Evolutionary conservation across 73 alveolate genomes (phyloP).

Genomic region (Paramecium caudatum): DNA sequence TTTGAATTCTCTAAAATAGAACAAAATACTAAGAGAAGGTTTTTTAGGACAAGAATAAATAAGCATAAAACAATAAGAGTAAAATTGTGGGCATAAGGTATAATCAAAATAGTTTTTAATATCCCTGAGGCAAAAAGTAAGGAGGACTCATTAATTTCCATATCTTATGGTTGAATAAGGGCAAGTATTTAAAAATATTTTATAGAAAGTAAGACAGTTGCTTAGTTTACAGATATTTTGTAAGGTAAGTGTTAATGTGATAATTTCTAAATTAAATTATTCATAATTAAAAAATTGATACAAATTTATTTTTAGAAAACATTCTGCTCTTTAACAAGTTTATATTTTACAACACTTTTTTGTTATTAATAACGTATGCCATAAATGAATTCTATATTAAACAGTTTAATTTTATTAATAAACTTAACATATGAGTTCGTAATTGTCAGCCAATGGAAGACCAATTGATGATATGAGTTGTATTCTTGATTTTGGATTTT

Average conservation of each 20-base stretch:
- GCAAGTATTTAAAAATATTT: constrained; percentile 20
- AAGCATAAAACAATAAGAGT: not conserved
- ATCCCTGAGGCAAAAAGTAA: not conserved
- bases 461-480: constrained; percentile 42
- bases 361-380: not conserved
- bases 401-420: not conserved
- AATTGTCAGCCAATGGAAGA: not conserved
- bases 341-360: not conserved
- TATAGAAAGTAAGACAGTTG: not conserved
- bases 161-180: not conserved
- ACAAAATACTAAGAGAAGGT: not conserved
- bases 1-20: not conserved
- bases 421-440: not conserved
- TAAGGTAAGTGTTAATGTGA: not conserved
- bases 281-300: constrained; percentile 13
- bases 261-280: not conserved
- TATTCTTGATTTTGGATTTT: not conserved
- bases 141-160: not conserved
- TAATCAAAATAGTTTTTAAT: not conserved
- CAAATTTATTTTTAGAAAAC: too few relatives aligned
- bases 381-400: not conserved
- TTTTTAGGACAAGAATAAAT: not conserved
- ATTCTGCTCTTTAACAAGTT: not conserved
- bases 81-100: not conserved
- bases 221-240: not conserved